phyloP scores from a whole-genome alignment of 1,284 basidiomycete genomes.

The Meira miltonrushii region DNA sequence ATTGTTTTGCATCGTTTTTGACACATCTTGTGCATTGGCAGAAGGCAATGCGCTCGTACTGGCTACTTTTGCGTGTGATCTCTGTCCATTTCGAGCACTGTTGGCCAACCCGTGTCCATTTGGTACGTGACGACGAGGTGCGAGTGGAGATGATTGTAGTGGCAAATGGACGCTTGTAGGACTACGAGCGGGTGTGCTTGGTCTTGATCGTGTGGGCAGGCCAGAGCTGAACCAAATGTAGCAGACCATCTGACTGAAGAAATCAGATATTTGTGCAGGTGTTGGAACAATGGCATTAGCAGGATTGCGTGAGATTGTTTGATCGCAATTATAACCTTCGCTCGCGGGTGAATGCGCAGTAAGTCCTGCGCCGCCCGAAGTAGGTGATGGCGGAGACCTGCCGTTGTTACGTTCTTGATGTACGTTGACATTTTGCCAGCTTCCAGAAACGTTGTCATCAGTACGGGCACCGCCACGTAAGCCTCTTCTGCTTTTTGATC shows the following conservation, averaged over 20 bases:
- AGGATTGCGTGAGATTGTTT: neutral
- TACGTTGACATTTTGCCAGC: neutral
- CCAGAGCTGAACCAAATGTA: constrained; percentile 46
- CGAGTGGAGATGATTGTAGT: constrained; percentile 21
- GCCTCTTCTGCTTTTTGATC: neutral
- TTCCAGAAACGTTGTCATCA: neutral
- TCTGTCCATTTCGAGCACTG: neutral
- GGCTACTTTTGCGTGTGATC: constrained; percentile 1
- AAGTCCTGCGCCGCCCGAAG: neutral
- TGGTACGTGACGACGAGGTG: constrained; percentile 16
- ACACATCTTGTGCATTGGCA: constrained; percentile 7
- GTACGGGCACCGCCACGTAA: neutral
- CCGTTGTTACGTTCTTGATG: neutral
- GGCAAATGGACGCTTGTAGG: constrained; percentile 7
- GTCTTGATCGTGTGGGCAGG: constrained; percentile 15
- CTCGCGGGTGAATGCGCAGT: no score
- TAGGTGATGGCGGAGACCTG: neutral
- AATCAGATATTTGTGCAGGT: constrained; percentile 32
- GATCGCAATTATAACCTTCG: neutral
- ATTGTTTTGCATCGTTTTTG: constrained; percentile 27
- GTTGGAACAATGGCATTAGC: constrained; percentile 5
- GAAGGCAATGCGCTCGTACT: neutral
- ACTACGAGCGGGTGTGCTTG: constrained; percentile 11
- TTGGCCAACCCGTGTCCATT: constrained; percentile 3
- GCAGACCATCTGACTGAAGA: constrained; percentile 44